Percentiles rank a stretch among this genome's conserved stretches.
These are phyloP conservation scores for Selenicereus undatus DNA, from an alignment of 148 eudicot genomes.

Conservation along the genomic window DNA sequence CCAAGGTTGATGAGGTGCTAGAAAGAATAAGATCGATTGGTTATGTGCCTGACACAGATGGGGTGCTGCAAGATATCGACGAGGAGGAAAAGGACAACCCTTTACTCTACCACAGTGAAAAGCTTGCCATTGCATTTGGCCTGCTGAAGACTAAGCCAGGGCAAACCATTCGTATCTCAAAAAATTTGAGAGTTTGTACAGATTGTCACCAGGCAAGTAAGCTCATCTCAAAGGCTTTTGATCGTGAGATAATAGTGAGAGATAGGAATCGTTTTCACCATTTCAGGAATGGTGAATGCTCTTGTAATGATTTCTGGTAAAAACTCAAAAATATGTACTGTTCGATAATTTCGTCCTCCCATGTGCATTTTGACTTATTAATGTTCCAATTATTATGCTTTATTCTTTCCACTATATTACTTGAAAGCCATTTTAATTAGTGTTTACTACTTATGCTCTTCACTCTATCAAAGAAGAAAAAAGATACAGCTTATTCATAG, in stretches of 20 bases:
- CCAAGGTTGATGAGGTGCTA: conserved; percentile 48
- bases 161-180: conserved; percentile 49
- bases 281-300: conserved; percentile 62
- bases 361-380: too few species aligned
- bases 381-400: neutral
- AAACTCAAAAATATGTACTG: neutral
- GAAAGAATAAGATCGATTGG: conserved; percentile 41
- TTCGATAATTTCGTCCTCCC: neutral
- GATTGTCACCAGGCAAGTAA: conserved; percentile 74
- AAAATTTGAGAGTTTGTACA: conserved; percentile 67
- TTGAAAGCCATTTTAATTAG: too few species aligned
- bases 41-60: conserved; percentile 45
- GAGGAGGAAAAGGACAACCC: conserved; percentile 64
- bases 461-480: too few species aligned
- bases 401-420: too few species aligned
- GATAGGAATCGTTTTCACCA: conserved; percentile 77
- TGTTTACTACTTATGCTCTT: too few species aligned
- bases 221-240: conserved; percentile 56
- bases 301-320: conserved; percentile 73
- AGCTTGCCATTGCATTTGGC: conserved; percentile 72
- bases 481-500: too few species aligned
- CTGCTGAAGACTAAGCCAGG: conserved; percentile 56
- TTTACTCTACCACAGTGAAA: conserved; percentile 61
- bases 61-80: conserved; percentile 34
- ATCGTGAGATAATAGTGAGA: conserved; percentile 60